These are phyloP conservation scores for Scheffersomyces stambukii DNA, from an alignment of 1,139 yeast species.

Conservation along the genomic window DNA sequence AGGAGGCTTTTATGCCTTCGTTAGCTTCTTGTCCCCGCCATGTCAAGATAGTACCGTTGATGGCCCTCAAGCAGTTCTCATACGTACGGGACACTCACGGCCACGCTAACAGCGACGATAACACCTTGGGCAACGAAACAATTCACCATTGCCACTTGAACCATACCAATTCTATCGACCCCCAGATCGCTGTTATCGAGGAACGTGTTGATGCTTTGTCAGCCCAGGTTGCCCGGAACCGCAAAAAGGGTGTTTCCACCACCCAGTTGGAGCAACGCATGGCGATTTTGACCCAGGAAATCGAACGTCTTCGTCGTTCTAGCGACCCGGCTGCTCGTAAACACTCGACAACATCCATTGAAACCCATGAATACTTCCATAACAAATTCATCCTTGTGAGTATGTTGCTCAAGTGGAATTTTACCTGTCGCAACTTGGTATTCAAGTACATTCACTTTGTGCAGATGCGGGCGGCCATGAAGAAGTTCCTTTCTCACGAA, in stretches of 20 bases:
- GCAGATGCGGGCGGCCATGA: constrained; percentile 23
- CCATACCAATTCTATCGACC: constrained; percentile 22
- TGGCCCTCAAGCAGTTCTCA: constrained; percentile 35
- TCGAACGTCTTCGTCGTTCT: constrained; percentile 13
- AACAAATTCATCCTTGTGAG: constrained; percentile 38
- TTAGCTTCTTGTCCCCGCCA: constrained; percentile 18
- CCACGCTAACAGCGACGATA: constrained; percentile 11
- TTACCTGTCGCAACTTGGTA: constrained; percentile 30
- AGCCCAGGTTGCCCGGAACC: constrained; percentile 15
- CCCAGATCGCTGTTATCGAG: constrained; percentile 24
- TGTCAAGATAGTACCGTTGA: constrained; percentile 29
- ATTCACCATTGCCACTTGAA: constrained; percentile 30
- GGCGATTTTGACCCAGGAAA: constrained; percentile 20
- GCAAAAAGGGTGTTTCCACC: constrained; percentile 9
- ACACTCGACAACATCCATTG: constrained; percentile 8
- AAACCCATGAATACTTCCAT: constrained; percentile 26
- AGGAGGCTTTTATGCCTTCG: constrained; percentile 34
- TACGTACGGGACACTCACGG: constrained; percentile 36
- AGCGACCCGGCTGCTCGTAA: background rate
- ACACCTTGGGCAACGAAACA: constrained; percentile 24
- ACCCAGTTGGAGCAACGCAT: constrained; percentile 18
- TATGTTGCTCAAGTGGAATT: constrained; percentile 45
- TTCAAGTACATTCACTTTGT: constrained; percentile 40
- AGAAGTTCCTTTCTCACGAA: constrained; percentile 34
- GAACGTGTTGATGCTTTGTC: constrained; percentile 27